Conservation (phyloP, 2,329 filamentous ascomycete genomes). For the Alternaria gansuensis region DNA sequence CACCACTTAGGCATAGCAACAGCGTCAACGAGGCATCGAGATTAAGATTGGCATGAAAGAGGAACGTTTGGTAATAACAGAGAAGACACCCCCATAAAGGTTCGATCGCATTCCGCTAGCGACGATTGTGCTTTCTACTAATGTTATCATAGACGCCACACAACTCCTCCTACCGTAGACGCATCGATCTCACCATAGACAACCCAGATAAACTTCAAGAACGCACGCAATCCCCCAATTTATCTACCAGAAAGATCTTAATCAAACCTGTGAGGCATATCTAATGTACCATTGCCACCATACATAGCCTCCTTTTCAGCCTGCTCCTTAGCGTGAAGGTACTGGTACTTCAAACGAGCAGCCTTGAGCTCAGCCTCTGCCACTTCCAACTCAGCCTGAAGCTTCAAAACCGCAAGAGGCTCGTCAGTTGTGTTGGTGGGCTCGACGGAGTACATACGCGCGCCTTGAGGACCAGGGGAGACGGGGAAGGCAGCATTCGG, state of each 20-base stretch:
- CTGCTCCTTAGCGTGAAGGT: constrained; percentile 34
- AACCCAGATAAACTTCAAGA: background rate
- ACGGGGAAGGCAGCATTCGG: constrained; percentile 21
- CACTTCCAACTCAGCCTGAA: constrained; percentile 44
- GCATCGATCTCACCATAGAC: background rate
- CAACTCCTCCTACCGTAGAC: background rate
- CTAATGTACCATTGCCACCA: constrained; percentile 2
- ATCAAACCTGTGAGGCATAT: constrained; percentile 2
- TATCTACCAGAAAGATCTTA: background rate
- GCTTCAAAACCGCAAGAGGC: constrained; percentile 35
- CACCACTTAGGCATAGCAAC: background rate
- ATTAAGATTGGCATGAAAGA: background rate
- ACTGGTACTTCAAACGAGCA: constrained; percentile 34
- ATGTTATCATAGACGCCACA: background rate
- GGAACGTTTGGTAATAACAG: background rate
- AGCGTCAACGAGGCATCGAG: background rate
- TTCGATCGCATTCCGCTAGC: background rate
- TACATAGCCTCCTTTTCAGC: constrained; percentile 19
- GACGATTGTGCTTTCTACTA: background rate
- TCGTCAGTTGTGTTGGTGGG: constrained; percentile 24
- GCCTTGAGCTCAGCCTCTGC: constrained; percentile 46
- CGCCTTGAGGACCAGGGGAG: constrained; percentile 18
- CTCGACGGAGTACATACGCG: constrained; percentile 12
- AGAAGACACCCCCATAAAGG: background rate
- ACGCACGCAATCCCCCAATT: background rate